Evolutionary conservation across 768 basidiomycete species (phyloP), one percentile per base, ranked within the genome.

Genomic region (Mycena leptocephala): DNA sequence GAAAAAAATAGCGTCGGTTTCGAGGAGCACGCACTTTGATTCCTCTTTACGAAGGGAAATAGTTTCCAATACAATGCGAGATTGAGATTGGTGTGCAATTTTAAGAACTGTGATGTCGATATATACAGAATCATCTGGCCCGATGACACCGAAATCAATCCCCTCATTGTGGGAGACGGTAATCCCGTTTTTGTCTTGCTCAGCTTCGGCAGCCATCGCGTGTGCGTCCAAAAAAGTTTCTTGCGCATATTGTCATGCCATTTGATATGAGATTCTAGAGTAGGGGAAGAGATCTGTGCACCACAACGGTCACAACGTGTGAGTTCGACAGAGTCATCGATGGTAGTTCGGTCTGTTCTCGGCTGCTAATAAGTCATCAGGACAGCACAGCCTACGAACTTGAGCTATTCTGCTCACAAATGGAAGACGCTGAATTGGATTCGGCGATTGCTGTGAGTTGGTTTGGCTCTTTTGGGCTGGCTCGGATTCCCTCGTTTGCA

Each of bases 61-160:
- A 11, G 77, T 78, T 58, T 78, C 72, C 43, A 72, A 67, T 14
- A 69, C 75, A 39, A 71, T 63, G 3, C 55, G 79, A 11, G 75
- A 48, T 9, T 81, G 77, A n/a, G n/a, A n/a, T n/a, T n/a, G n/a
- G 4, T 39, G 22, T 11, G 62, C 74, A 9, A 75, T 81, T 63
- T 83, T 85, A 1, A 76, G 75, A n/a, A 86, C 70, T 3, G 81
- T 80, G 33, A 81, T 62, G 61, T 84, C 84, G n/a, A 84, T 83
- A 26, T 68, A 72, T 33, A 82, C 48, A 14, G 75, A 79, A 13
- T 81, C 82, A 8, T 79, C 80, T n/a, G 79, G 71, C 24, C 87
- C 87, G 26, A 92, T 74, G 53, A 92, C 81, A 5, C 88, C 90
- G 76, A 92, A 90, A 81, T 91, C 84, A 8, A 91, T 48, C 1